Percentiles rank a stretch among this genome's conserved stretches.
Conservation (phyloP, 2,329 filamentous ascomycete genomes). For the Hypoxylon rubiginosum region DNA sequence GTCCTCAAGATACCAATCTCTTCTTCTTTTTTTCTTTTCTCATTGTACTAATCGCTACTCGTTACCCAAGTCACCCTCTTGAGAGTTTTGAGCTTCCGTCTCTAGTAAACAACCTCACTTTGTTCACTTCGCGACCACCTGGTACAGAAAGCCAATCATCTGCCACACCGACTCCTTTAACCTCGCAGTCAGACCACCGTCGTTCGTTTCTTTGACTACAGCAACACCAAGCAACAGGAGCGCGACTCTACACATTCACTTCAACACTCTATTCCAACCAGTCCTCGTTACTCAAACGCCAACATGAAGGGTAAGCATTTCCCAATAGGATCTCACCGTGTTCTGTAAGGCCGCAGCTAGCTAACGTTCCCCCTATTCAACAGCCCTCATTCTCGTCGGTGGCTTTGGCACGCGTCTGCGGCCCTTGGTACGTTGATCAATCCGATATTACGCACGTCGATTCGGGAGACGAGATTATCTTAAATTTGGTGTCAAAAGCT, state of each 20-base stretch:
- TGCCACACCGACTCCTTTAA: slow-evolving; percentile 26
- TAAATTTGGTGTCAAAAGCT: slow-evolving; percentile 32
- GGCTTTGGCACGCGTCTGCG: slow-evolving; percentile 98
- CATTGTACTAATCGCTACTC: background rate
- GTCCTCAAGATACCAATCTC: slow-evolving; percentile 28
- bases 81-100: background rate
- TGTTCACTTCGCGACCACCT: slow-evolving; percentile 20
- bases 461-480: slow-evolving; percentile 24
- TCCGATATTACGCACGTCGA: slow-evolving; percentile 16
- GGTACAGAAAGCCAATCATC: slow-evolving; percentile 6
- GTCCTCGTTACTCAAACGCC: slow-evolving; percentile 25
- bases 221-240: slow-evolving; percentile 12
- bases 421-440: slow-evolving; percentile 80
- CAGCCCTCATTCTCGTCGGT: slow-evolving; percentile 98
- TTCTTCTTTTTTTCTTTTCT: background rate
- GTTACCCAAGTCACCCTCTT: background rate
- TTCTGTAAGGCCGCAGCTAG: slow-evolving; percentile 35
- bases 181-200: slow-evolving; percentile 26
- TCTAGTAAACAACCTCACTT: background rate
- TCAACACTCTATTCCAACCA: slow-evolving; percentile 10
- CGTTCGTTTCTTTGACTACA: slow-evolving; percentile 33
- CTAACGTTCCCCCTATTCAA: slow-evolving; percentile 31
- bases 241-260: slow-evolving; percentile 12
- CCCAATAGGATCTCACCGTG: background rate
- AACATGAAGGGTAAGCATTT: slow-evolving; percentile 59